Percentiles rank a stretch among this genome's conserved stretches.
These are phyloP conservation scores for Trypethelium eluteriae DNA, from an alignment of 495 filamentous ascomycete species.

Conservation along the genomic window DNA sequence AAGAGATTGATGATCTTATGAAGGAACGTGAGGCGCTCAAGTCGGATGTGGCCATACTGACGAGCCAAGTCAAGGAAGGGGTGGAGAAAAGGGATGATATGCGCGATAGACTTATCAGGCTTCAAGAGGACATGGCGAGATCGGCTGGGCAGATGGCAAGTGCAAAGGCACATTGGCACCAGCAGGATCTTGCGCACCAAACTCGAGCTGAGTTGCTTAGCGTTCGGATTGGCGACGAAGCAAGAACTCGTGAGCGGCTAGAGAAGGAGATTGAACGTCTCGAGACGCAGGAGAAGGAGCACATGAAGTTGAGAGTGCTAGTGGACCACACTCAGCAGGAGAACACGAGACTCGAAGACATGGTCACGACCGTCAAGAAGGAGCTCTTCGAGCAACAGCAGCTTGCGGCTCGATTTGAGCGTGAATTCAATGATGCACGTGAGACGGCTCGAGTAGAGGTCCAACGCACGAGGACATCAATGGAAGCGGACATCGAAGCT, in stretches of 20 bases:
- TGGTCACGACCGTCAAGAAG: constrained; percentile 55
- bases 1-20: constrained; percentile 47
- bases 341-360: constrained; percentile 54
- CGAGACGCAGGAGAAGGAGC: constrained; percentile 66
- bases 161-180: constrained; percentile 67
- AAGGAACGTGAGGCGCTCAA: constrained; percentile 47
- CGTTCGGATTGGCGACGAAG: constrained; percentile 68
- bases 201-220: constrained; percentile 72
- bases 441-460: constrained; percentile 69
- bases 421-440: constrained; percentile 74
- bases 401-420: constrained; percentile 59
- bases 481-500: constrained; percentile 71
- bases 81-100: constrained; percentile 68
- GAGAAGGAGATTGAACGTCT: constrained; percentile 70
- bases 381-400: constrained; percentile 60
- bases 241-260: constrained; percentile 66
- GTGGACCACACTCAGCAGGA: constrained; percentile 49
- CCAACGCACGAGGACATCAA: constrained; percentile 63
- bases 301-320: constrained; percentile 46
- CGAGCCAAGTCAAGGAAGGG: constrained; percentile 75
- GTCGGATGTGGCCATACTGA: constrained; percentile 59
- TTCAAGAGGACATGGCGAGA: constrained; percentile 76
- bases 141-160: constrained; percentile 68
- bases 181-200: constrained; percentile 64
- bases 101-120: constrained; percentile 65